phyloP scores from a whole-genome alignment of 108 stramenopile genomes.

The Craspedostauros australis region DNA sequence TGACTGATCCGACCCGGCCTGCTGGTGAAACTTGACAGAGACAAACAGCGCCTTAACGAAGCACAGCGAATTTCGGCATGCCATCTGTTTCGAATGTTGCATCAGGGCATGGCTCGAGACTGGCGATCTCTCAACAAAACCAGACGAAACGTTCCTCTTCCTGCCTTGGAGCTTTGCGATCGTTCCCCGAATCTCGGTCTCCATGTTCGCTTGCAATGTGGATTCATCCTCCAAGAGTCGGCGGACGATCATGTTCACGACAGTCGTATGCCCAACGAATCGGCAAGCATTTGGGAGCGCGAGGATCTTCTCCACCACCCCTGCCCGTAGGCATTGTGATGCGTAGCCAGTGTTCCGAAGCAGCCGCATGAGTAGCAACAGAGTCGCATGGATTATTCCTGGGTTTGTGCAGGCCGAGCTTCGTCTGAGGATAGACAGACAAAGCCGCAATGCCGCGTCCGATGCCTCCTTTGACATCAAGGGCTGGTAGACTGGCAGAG shows the following conservation, averaged over 20 bases:
- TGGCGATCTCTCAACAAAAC: slow-evolving; percentile 27
- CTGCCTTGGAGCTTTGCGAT: slow-evolving; percentile 50
- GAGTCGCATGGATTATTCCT: slow-evolving; percentile 43
- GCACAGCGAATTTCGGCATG: slow-evolving; percentile 62
- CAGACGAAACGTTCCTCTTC: slow-evolving; percentile 28
- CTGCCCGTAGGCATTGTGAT: slow-evolving; percentile 49
- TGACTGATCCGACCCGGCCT: neutral
- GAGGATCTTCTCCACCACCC: slow-evolving; percentile 72
- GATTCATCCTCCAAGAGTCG: slow-evolving; percentile 84
- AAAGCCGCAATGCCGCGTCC: slow-evolving; percentile 51
- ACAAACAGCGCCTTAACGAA: slow-evolving; percentile 68
- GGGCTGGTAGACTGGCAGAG: slow-evolving; percentile 60
- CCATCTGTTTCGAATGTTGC: slow-evolving; percentile 48
- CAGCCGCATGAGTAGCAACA: slow-evolving; percentile 69
- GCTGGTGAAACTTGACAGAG: slow-evolving; percentile 39
- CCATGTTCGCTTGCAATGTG: slow-evolving; percentile 85
- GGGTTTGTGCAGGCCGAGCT: slow-evolving; percentile 38
- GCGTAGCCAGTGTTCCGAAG: slow-evolving; percentile 60
- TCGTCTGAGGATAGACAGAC: slow-evolving; percentile 53
- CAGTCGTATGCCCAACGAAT: slow-evolving; percentile 65
- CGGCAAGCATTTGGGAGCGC: slow-evolving; percentile 43
- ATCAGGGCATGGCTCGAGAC: slow-evolving; percentile 47
- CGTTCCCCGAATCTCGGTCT: slow-evolving; percentile 76
- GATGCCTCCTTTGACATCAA: slow-evolving; percentile 38
- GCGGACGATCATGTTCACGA: slow-evolving; percentile 67